Percentiles rank a stretch among this genome's conserved stretches.
Conservation (phyloP, 2,329 filamentous ascomycete species). For the Cytospora paraplurivora region DNA sequence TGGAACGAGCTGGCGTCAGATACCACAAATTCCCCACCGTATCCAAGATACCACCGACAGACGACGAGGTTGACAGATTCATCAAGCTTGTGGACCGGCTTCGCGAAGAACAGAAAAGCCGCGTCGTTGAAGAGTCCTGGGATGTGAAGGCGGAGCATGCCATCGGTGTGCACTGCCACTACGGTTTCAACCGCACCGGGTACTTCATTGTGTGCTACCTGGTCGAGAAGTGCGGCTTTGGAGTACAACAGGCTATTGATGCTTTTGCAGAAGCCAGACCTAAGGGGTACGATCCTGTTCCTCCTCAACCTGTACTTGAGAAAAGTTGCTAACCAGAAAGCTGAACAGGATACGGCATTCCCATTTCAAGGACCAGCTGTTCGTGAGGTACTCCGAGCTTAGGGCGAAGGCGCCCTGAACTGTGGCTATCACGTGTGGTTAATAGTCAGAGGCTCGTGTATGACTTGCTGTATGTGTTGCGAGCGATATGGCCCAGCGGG, state of each 20-base stretch:
- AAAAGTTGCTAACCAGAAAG: not conserved
- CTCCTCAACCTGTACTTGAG: not conserved
- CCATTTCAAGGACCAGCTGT: conserved; percentile 84
- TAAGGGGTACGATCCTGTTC: conserved; percentile 55
- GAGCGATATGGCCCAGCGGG: not conserved
- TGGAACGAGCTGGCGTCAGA: conserved; percentile 66
- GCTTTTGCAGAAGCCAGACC: conserved; percentile 72
- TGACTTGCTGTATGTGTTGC: not conserved
- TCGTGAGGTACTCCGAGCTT: conserved; percentile 67
- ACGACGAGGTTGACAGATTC: conserved; percentile 56
- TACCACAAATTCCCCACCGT: conserved; percentile 91
- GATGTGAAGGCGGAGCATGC: conserved; percentile 45
- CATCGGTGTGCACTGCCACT: conserved; percentile 91
- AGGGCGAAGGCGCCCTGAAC: conserved; percentile 4
- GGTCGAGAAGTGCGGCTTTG: conserved; percentile 75
- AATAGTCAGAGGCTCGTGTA: not conserved
- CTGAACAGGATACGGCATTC: conserved; percentile 70
- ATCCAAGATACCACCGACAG: conserved; percentile 79
- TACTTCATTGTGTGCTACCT: conserved; percentile 90
- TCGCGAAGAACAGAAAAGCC: conserved; percentile 54
- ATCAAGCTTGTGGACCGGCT: conserved; percentile 61
- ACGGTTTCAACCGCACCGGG: conserved; percentile 92
- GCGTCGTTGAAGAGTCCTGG: conserved; percentile 46
- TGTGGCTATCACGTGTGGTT: not conserved
- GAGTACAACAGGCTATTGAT: conserved; percentile 75